Evolutionary conservation across 345 rosid genomes (phyloP).

Genomic region (Cardamine resedifolia): DNA sequence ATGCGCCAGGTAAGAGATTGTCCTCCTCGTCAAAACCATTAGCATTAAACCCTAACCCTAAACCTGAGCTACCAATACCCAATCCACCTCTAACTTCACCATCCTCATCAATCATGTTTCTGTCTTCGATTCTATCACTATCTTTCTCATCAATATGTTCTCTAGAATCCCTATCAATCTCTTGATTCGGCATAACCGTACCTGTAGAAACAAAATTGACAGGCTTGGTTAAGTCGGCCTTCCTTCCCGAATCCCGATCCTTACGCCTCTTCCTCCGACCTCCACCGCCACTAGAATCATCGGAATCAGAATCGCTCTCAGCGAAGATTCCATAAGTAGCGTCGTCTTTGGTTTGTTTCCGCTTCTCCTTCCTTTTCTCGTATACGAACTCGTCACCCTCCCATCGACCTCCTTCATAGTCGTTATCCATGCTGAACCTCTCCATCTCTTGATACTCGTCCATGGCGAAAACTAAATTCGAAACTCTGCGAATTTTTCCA

Average conservation of each 20-base stretch:
- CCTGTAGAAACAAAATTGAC: slow-evolving; percentile 79
- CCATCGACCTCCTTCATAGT: slow-evolving; percentile 81
- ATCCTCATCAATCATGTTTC: slow-evolving; percentile 30
- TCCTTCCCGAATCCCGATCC: slow-evolving; percentile 50
- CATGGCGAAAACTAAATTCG: slow-evolving; percentile 41
- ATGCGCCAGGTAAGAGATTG: slow-evolving; percentile 56
- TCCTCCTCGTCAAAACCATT: slow-evolving; percentile 39
- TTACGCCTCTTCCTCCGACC: slow-evolving; percentile 57
- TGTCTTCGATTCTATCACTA: slow-evolving; percentile 17
- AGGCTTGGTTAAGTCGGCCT: slow-evolving; percentile 71
- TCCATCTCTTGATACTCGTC: slow-evolving; percentile 91
- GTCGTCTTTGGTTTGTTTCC: slow-evolving; percentile 69
- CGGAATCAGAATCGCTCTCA: slow-evolving; percentile 60
- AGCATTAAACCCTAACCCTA: slow-evolving; percentile 49
- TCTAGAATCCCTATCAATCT: slow-evolving; percentile 58
- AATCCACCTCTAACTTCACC: slow-evolving; percentile 51
- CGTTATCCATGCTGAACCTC: slow-evolving; percentile 78
- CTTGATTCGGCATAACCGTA: slow-evolving; percentile 65
- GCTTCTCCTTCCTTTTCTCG: slow-evolving; percentile 60
- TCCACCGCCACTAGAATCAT: slow-evolving; percentile 44
- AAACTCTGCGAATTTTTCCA: neutral
- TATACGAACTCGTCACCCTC: slow-evolving; percentile 67
- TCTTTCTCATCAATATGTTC: slow-evolving; percentile 38
- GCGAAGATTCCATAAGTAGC: slow-evolving; percentile 68
- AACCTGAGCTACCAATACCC: slow-evolving; percentile 44